Evolutionary conservation across 1,139 yeast genomes (phyloP), one percentile per base, ranked within the genome.

Genomic region (Yamadazyma membranifaciens): DNA sequence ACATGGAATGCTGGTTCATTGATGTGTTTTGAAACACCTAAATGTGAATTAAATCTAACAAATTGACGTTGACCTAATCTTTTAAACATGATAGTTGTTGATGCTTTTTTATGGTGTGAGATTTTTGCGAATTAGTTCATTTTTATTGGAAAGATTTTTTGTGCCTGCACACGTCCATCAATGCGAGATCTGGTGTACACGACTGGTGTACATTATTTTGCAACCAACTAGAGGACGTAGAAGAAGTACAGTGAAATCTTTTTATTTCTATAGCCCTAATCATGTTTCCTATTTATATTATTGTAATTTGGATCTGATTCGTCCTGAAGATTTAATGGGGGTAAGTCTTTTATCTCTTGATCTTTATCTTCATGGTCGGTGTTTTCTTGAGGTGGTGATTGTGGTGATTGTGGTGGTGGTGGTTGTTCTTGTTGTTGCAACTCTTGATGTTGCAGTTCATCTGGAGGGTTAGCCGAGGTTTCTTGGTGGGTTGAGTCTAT

Each of bases 31-130:
- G 78, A 71, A 35, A 62, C 63, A 6, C 52, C 57, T 52, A 60
- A 58, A 55, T 65, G 72, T 40, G 68, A 59, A 59, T 65, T 65
- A 63, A 63, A 65, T 63, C 78, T 69, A 49, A 59, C 64, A 59
- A 67, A 67, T 42, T 65, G 60, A 52, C 73, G 69, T 56, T 67
- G 71, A 44, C 60, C 57, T 42, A 57, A 54, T 52, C 61, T 59
- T 55, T 57, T 69, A 49, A 68, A 68, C 75, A 69, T 36, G 10
- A 3, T 36, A 4, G 29, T 16, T 16, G 13, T 24, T n/a, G 33
- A 22, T 27, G 15, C 6, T 36, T 36, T 29, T 20, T 28, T 17
- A 38, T 41, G 44, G 44, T 35, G 44, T 42, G 45, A 42, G 45
- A 37, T 36, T 34, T 36, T 34, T 37, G 34, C 13, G 33, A 27